phyloP scores from a whole-genome alignment of 2,329 filamentous ascomycete species.

The Rhynchosporium secalis region DNA sequence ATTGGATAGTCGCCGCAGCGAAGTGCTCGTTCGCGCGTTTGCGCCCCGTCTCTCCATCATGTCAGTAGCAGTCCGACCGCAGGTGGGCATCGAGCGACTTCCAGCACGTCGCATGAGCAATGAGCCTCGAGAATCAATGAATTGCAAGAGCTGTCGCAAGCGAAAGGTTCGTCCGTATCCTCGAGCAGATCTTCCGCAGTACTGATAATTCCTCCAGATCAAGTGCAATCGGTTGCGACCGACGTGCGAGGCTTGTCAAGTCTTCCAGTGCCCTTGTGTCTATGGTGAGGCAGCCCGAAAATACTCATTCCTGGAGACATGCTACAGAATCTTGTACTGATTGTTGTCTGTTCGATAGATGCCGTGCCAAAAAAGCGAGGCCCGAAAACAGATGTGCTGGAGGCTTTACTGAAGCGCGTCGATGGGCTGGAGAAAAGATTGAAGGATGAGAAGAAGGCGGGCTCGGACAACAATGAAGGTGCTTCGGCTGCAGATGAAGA shows the following conservation, averaged over 20 bases:
- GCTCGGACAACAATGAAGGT: conserved; percentile 34
- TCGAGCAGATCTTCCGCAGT: conserved; percentile 27
- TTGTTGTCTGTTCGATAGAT: conserved; percentile 52
- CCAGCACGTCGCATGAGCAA: conserved; percentile 40
- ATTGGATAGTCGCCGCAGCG: neutral
- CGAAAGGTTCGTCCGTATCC: conserved; percentile 66
- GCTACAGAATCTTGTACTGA: conserved; percentile 2
- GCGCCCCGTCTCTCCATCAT: conserved; percentile 27
- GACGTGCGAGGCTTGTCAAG: conserved; percentile 84
- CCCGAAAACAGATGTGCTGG: conserved; percentile 85
- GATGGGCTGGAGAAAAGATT: conserved; percentile 81
- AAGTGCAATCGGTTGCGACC: conserved; percentile 87
- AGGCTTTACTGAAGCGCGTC: conserved; percentile 80
- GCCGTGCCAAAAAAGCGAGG: conserved; percentile 87
- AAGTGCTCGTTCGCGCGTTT: conserved; percentile 13
- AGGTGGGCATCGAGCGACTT: conserved; percentile 41
- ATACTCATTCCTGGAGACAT: neutral
- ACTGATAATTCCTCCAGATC: conserved; percentile 58
- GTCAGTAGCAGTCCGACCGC: conserved; percentile 34
- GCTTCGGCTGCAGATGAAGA: conserved; percentile 29
- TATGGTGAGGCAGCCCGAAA: conserved; percentile 69
- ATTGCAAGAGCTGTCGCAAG: conserved; percentile 92
- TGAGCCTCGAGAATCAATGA: conserved; percentile 85
- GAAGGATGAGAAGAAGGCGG: conserved; percentile 61
- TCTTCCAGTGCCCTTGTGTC: conserved; percentile 84